These are phyloP conservation scores for Scleromitrula shiraiana DNA, from an alignment of 2,329 filamentous ascomycete species.

Conservation along the genomic window DNA sequence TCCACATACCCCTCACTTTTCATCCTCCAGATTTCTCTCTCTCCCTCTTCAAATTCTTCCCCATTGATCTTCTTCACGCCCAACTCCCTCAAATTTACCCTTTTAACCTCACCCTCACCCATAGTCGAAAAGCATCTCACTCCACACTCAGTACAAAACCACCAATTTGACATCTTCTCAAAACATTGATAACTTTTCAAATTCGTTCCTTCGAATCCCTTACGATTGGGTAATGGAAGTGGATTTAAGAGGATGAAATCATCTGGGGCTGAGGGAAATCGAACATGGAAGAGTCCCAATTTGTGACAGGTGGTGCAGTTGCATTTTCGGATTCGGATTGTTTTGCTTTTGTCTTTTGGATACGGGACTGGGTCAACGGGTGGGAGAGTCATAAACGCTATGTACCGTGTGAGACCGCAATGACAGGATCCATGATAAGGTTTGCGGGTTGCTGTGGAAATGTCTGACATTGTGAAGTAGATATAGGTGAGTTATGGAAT, in stretches of 20 bases:
- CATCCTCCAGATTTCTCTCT: constrained; percentile 26
- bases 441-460: constrained; percentile 10
- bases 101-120: constrained; percentile 28
- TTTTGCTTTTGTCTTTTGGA: constrained; percentile 23
- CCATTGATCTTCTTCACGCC: constrained; percentile 6
- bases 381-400: constrained; percentile 37
- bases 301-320: constrained; percentile 45
- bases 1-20: constrained; percentile 26
- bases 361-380: constrained; percentile 19
- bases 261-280: constrained; percentile 30
- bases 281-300: constrained; percentile 38
- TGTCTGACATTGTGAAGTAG: neutral
- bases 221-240: too few species aligned
- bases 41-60: constrained; percentile 13
- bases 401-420: constrained; percentile 37
- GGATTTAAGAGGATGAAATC: constrained; percentile 42
- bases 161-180: constrained; percentile 31
- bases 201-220: constrained; percentile 31
- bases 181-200: constrained; percentile 37
- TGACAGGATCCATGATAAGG: constrained; percentile 38
- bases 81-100: constrained; percentile 12
- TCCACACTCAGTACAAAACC: constrained; percentile 41
- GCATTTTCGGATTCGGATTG: constrained; percentile 31
- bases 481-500: too few species aligned
- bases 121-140: constrained; percentile 36